Base-by-base conservation (phyloP, 2,329 filamentous ascomycete species). In the Diplodia corticola region DNA sequence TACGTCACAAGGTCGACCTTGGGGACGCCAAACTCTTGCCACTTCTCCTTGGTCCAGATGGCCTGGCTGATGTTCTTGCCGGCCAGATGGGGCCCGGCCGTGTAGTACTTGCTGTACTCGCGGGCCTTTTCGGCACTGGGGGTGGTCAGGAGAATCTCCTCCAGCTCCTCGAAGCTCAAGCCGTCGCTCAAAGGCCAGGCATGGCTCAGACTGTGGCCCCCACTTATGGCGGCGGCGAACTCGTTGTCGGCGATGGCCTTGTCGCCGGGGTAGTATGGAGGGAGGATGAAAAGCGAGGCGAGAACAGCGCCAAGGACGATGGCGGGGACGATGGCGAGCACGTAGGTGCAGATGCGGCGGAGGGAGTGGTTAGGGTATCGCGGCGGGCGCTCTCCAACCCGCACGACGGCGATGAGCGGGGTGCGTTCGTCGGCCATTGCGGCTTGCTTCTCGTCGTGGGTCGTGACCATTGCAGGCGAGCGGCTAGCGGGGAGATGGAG, bases 261-360 rank as follows among this genome's bases (percentile, higher is more conserved):
- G 22, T 77, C 71, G 61, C 76, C 75, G 48, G 75, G 68, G 64
- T 72, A 70, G 50, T 68, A 70, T 20, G 76, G 72, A 12, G 77
- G 74, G 15, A 74, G 70, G 44, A 81, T 71, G 20, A 74, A 75
- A 53, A 82, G 72, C 48, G 77, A 73, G 22, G 81, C 68, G 64
- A 81, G 68, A 4, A 79, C 71, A 37, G 77, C 73, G 22, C 73
- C 69, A 33, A 79, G 69, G 44, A 78, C 78, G 17, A 77, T 67
- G 51, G 80, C 67, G n/a, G 80, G 77, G 5, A 79, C 71, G 40
- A 72, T 68, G 24, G 72, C 71, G 33, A 83, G 74, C 24, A 85
- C 82, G 66, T 91, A 81, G 49, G 87, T 89, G 74, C 88, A 91
- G 76, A 90, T 86, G 67, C 88, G 86, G 60, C 89, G 87, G 53